Conservation (phyloP, 495 filamentous ascomycete genomes). For the Daldinia caldariorum region DNA sequence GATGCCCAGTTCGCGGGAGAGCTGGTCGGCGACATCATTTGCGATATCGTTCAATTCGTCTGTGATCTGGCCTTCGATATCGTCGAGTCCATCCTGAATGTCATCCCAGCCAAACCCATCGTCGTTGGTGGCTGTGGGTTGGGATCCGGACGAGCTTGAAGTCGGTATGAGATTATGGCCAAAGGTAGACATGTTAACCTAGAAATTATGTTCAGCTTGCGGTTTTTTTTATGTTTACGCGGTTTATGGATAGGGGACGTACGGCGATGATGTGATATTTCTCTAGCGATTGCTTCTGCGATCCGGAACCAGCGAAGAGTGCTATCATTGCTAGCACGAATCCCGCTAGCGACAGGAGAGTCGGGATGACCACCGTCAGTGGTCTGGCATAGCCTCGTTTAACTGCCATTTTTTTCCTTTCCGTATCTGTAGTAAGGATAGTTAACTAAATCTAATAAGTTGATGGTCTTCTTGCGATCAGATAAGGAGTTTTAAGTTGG, state of each 20-base stretch:
- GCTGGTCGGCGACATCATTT: constrained; percentile 56
- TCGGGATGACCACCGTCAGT: constrained; percentile 53
- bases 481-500: not conserved
- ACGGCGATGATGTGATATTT: constrained; percentile 73
- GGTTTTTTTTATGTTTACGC: not conserved
- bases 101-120: constrained; percentile 36
- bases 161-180: constrained; percentile 60
- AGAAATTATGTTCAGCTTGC: constrained; percentile 15
- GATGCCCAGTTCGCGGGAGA: constrained; percentile 63
- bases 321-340: constrained; percentile 75
- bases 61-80: constrained; percentile 46
- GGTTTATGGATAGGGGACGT: constrained; percentile 42
- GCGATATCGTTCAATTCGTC: constrained; percentile 50
- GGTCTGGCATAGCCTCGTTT: constrained; percentile 38
- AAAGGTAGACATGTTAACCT: constrained; percentile 73
- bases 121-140: constrained; percentile 29
- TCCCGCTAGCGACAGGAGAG: constrained; percentile 62
- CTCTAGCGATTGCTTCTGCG: constrained; percentile 60
- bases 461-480: not conserved
- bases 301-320: constrained; percentile 72
- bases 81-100: constrained; percentile 42
- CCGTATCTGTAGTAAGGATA: not conserved
- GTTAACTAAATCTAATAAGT: not conserved
- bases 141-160: constrained; percentile 38
- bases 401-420: constrained; percentile 33